Conservation (phyloP, 78 protist genomes). For the Dictyostelium firmibasis region DNA sequence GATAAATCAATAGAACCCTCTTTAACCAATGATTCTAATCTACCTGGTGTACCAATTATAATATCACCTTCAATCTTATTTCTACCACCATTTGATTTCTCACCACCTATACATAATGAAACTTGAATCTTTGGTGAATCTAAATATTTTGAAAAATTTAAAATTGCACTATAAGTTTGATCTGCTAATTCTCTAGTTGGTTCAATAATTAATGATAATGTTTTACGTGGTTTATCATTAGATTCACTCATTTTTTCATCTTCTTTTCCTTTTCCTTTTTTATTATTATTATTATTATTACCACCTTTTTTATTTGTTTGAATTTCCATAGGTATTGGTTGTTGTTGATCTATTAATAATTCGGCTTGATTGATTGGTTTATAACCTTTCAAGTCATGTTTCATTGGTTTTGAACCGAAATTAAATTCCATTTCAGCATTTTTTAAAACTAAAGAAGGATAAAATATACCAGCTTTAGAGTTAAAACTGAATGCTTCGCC, state of each 20-base stretch:
- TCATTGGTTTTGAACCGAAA: slow-evolving; percentile 29
- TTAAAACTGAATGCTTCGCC: slow-evolving; percentile 76
- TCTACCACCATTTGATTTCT: neutral
- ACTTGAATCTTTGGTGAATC: slow-evolving; percentile 51
- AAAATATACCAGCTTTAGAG: slow-evolving; percentile 9
- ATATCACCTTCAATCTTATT: slow-evolving; percentile 84
- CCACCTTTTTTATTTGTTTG: slow-evolving; percentile 1
- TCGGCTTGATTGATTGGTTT: slow-evolving; percentile 35
- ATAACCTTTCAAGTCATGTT: slow-evolving; percentile 51
- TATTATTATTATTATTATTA: slow-evolving; percentile 7
- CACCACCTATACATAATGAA: slow-evolving; percentile 81
- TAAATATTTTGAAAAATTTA: slow-evolving; percentile 42
- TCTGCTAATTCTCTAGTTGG: slow-evolving; percentile 90
- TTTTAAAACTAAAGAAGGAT: slow-evolving; percentile 68
- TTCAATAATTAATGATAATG: slow-evolving; percentile 86
- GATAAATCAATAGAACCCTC: slow-evolving; percentile 47
- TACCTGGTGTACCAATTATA: slow-evolving; percentile 92
- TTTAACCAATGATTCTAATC: slow-evolving; percentile 67
- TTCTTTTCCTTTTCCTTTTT: neutral
- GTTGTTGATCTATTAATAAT: neutral
- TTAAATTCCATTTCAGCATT: slow-evolving; percentile 70
- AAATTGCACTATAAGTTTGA: slow-evolving; percentile 77
- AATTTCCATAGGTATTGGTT: neutral
- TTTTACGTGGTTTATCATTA: slow-evolving; percentile 20
- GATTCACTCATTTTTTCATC: neutral